These are phyloP conservation scores for Xylaria scruposa DNA, from an alignment of 495 filamentous ascomycete species.

Conservation along the genomic window DNA sequence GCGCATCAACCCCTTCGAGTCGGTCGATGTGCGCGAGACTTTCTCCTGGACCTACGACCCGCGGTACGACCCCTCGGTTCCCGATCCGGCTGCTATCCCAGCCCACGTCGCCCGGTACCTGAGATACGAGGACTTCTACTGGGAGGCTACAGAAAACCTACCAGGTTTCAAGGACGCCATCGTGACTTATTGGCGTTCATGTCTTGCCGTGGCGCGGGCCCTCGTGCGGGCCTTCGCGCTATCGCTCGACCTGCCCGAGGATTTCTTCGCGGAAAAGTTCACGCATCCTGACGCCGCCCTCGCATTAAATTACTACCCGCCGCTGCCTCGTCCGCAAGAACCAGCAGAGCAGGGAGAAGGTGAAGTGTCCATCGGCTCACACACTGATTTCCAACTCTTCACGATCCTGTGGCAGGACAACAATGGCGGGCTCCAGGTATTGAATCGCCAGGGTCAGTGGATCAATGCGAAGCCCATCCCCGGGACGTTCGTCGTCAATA, in stretches of 20 bases:
- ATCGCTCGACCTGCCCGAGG: conserved; percentile 53
- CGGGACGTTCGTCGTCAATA: conserved; percentile 70
- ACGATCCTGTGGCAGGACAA: conserved; percentile 65
- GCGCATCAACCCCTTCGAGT: conserved; percentile 43
- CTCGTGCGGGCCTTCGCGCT: conserved; percentile 57
- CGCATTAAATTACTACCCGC: conserved; percentile 44
- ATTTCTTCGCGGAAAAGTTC: conserved; percentile 56
- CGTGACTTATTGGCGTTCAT: conserved; percentile 51
- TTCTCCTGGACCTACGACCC: conserved; percentile 56
- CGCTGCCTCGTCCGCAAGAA: conserved; percentile 9
- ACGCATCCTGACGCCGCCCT: conserved; percentile 51
- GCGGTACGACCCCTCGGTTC: conserved; percentile 49
- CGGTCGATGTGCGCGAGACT: conserved; percentile 45
- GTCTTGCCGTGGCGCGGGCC: conserved; percentile 55
- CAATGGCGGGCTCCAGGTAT: conserved; percentile 60
- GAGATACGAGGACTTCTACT: conserved; percentile 49
- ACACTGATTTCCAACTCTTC: conserved; percentile 68
- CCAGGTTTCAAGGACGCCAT: conserved; percentile 53
- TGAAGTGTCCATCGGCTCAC: conserved; percentile 57
- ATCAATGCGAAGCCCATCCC: conserved; percentile 60
- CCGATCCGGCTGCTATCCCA: conserved; percentile 37
- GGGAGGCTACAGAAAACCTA: conserved; percentile 52
- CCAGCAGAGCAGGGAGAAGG: not conserved
- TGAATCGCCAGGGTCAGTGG: conserved; percentile 61
- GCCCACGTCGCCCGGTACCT: conserved; percentile 41